Percentiles rank a stretch among this genome's conserved stretches.
These are phyloP conservation scores for Ceratorhiza oryzae-sativae DNA, from an alignment of 1,284 basidiomycete genomes.

Conservation along the genomic window DNA sequence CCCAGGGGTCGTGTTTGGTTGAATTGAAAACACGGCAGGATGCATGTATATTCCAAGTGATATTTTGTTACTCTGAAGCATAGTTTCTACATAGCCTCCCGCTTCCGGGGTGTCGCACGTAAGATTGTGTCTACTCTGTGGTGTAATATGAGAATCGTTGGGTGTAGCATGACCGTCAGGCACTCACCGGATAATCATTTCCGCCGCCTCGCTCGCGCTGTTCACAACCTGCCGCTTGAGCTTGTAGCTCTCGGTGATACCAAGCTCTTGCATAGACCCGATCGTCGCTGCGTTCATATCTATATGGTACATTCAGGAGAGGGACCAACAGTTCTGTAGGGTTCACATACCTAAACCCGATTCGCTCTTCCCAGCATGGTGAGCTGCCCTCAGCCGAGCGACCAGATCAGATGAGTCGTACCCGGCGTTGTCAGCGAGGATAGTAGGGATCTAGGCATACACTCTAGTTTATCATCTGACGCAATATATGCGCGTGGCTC, in stretches of 20 bases:
- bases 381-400: constrained; percentile 87
- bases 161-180: background rate
- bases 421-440: constrained; percentile 97
- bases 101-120: constrained; percentile 61
- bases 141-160: background rate
- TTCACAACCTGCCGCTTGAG: constrained; percentile 94
- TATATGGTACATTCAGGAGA: constrained; percentile 47
- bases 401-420: constrained; percentile 98
- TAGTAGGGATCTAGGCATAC: constrained; percentile 79
- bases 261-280: constrained; percentile 87
- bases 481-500: constrained; percentile 24
- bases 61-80: background rate
- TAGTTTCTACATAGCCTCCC: constrained; percentile 54
- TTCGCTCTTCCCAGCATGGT: constrained; percentile 87
- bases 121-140: constrained; percentile 61
- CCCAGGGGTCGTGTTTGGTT: no score
- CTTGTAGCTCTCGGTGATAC: constrained; percentile 97
- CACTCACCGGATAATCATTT: constrained; percentile 92
- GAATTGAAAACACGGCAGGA: background rate
- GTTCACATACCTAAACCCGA: constrained; percentile 80
- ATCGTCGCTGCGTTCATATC: constrained; percentile 90
- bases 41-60: background rate
- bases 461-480: background rate
- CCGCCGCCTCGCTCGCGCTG: constrained; percentile 94
- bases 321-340: background rate